Evolutionary conservation across 177 flowering plant genomes (phyloP), one percentile per base, ranked within the genome.

Genomic region (Vitis hybrid): DNA sequence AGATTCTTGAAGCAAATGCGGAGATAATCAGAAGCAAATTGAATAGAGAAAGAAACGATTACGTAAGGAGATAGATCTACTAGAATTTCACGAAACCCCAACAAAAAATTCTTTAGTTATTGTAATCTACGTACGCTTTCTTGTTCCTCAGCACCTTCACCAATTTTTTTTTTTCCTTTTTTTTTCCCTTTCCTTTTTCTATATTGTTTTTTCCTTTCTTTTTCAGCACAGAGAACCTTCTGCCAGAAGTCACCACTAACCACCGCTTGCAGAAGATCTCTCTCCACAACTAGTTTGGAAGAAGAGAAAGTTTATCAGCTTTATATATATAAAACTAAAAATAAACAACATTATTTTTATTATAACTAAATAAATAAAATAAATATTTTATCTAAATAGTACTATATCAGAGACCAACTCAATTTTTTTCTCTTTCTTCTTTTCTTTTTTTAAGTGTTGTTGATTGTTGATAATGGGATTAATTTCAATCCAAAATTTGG

Each of bases 151-250:
- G 48, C n/a, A 0, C 45, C 57, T 18, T 21, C 26, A 6, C 15
- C 14, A 26, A 22, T 33, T 50, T 33, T 16, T 52, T 60, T 8
- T 60, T 64, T 49, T 18, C 1, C 21, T 2, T 22, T 26, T 5
- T 62, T 18, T 62, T 33, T 7, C 5, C 50, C 39, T 45, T 52
- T 0, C 48, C 15, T 16, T 2, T 33, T 12, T 14, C 15, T 14
- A 16, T 0, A 1, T 19, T 39, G 19, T 67, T 67, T 55, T 62
- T 50, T 13, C 9, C 33, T 11, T 62, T 53, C 11, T 49, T 13
- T 49, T 61, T 21, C 9, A 56, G 33, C 67, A 21, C 69, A 56
- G 69, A 73, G 66, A 78, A 72, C 70, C 84, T 78, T 81, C 80
- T 49, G 69, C 71, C 10, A 62, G 69, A 78, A 74, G 82, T 9